phyloP scores from a whole-genome alignment of 139 green algal genomes.

The Chlamydomonas schloesseri region DNA sequence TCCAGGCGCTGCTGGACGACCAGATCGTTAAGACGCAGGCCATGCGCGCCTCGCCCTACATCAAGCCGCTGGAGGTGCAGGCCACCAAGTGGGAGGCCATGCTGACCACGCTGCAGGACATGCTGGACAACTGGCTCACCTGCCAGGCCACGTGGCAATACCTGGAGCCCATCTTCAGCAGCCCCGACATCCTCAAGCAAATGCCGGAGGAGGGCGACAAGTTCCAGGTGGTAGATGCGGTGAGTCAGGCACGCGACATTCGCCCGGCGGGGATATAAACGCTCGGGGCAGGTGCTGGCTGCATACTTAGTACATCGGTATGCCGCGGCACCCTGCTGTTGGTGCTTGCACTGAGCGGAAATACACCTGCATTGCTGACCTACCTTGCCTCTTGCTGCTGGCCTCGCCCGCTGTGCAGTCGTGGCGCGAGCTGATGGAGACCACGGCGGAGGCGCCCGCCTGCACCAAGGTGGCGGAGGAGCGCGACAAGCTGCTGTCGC shows the following conservation, averaged over 20 bases:
- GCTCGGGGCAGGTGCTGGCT: too few relatives aligned
- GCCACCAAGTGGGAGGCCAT: constrained; percentile 71
- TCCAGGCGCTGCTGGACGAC: constrained; percentile 85
- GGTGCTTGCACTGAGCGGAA: too few relatives aligned
- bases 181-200: constrained; percentile 89
- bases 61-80: constrained; percentile 78
- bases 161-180: constrained; percentile 89
- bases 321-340: too few relatives aligned
- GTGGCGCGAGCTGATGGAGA: constrained; percentile 81
- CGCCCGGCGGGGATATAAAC: too few relatives aligned
- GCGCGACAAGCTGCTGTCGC: constrained; percentile 50
- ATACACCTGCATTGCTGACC: too few relatives aligned
- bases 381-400: too few relatives aligned
- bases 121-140: constrained; percentile 87
- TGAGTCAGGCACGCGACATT: too few relatives aligned
- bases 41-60: constrained; percentile 86
- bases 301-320: too few relatives aligned
- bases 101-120: constrained; percentile 75
- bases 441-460: constrained; percentile 11
- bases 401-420: constrained; percentile 43
- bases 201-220: constrained; percentile 90
- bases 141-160: constrained; percentile 90
- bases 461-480: constrained; percentile 23
- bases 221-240: constrained; percentile 75
- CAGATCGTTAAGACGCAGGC: constrained; percentile 81